These are phyloP conservation scores for Chrysopogon serrulatus DNA, from an alignment of 176 grass and related monocot genomes.

Conservation along the genomic window DNA sequence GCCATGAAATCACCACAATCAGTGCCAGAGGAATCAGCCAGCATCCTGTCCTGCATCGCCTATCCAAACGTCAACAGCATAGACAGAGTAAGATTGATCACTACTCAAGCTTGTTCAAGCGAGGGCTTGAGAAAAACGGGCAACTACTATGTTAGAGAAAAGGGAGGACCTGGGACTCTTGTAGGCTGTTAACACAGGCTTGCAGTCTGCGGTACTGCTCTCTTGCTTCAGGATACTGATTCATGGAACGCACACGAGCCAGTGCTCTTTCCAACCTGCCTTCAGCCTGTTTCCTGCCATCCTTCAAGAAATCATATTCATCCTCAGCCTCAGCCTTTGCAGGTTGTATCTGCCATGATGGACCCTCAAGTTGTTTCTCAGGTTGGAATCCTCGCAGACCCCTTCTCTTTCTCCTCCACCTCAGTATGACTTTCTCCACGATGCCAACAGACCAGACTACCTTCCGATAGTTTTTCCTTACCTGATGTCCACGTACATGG, in stretches of 20 bases:
- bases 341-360: slow-evolving; percentile 53
- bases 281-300: slow-evolving; percentile 91
- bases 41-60: slow-evolving; percentile 52
- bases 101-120: not conserved
- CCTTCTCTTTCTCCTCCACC: slow-evolving; percentile 88
- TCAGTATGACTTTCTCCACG: slow-evolving; percentile 83
- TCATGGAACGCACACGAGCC: slow-evolving; percentile 89
- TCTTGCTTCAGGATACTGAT: slow-evolving; percentile 97
- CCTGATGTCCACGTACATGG: slow-evolving; percentile 92
- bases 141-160: not conserved
- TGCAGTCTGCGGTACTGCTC: slow-evolving; percentile 83
- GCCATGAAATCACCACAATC: slow-evolving; percentile 63
- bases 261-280: slow-evolving; percentile 83
- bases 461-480: slow-evolving; percentile 76
- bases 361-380: slow-evolving; percentile 61
- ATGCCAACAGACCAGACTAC: slow-evolving; percentile 94
- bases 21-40: slow-evolving; percentile 27
- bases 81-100: not conserved
- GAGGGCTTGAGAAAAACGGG: not conserved
- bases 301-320: slow-evolving; percentile 84
- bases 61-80: slow-evolving; percentile 31
- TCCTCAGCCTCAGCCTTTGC: slow-evolving; percentile 48
- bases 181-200: slow-evolving; percentile 47
- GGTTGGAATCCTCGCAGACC: slow-evolving; percentile 62
- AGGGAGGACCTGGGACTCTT: slow-evolving; percentile 63